Percentiles rank a stretch among this genome's conserved stretches.
phyloP scores from a whole-genome alignment of 108 stramenopile species.

The Heterococcus sp. region DNA sequence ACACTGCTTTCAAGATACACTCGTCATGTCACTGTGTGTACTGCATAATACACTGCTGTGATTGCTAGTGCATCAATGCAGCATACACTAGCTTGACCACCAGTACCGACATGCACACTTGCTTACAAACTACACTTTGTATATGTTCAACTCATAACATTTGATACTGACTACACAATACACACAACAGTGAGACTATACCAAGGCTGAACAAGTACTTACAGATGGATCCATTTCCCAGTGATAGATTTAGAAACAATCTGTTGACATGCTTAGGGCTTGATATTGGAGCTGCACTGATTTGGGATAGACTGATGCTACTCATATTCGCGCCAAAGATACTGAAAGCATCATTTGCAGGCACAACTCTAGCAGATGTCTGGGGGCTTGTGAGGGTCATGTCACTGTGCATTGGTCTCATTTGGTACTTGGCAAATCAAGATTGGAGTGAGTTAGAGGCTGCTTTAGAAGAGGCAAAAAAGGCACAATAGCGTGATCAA shows the following conservation, averaged over 20 bases:
- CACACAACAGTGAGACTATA: background rate
- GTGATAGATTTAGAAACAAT: slow-evolving; percentile 78
- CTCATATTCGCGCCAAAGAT: slow-evolving; percentile 83
- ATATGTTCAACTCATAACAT: too few relatives aligned
- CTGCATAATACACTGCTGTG: too few relatives aligned
- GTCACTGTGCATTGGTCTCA: slow-evolving; percentile 68
- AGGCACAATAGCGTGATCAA: background rate
- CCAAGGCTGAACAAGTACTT: slow-evolving; percentile 86
- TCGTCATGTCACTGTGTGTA: too few relatives aligned
- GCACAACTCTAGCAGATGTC: slow-evolving; percentile 79
- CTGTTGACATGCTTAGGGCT: slow-evolving; percentile 72
- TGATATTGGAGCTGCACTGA: slow-evolving; percentile 74
- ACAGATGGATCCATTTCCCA: slow-evolving; percentile 93
- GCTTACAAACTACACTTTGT: too few relatives aligned
- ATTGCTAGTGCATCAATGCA: too few relatives aligned
- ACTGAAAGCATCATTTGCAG: slow-evolving; percentile 80
- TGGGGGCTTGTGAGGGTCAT: slow-evolving; percentile 65
- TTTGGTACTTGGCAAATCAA: slow-evolving; percentile 76
- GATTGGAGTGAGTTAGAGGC: slow-evolving; percentile 73
- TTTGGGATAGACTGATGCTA: slow-evolving; percentile 86
- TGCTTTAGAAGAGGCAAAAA: slow-evolving; percentile 68
- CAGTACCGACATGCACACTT: too few relatives aligned
- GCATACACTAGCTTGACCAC: too few relatives aligned
- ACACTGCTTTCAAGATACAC: too few relatives aligned
- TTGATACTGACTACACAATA: too few relatives aligned